Percentiles rank a stretch among this genome's conserved stretches.
Evolutionary conservation across 208 protist species (phyloP).

Genomic region (Blastocrithidia nonstop): DNA sequence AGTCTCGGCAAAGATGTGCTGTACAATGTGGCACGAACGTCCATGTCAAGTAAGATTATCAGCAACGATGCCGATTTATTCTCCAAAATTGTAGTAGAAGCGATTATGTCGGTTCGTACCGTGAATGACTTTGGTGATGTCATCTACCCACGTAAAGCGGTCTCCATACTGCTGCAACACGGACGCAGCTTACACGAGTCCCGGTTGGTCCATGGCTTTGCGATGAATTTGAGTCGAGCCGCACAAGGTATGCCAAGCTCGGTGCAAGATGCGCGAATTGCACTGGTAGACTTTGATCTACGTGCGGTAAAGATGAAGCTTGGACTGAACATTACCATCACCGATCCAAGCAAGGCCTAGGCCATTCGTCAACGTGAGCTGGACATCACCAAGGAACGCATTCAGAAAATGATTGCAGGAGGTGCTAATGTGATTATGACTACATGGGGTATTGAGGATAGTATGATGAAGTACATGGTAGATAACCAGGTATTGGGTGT

Average conservation of each 20-base stretch:
- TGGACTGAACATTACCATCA: conserved; percentile 96
- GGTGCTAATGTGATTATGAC: conserved; percentile 99
- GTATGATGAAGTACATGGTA: conserved; percentile 98
- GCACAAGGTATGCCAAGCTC: conserved; percentile 96
- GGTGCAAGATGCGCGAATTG: conserved; percentile 95
- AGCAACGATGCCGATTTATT: conserved; percentile 95
- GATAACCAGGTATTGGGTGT: conserved; percentile 95
- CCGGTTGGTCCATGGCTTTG: conserved; percentile 89
- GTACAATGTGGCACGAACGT: conserved; percentile 96
- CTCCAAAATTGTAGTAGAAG: conserved; percentile 91
- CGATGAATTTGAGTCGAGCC: conserved; percentile 93
- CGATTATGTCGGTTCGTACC: conserved; percentile 82
- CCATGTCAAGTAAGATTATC: conserved; percentile 99
- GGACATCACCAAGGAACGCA: conserved; percentile 95
- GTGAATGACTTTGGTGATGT: conserved; percentile 85
- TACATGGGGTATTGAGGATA: conserved; percentile 98
- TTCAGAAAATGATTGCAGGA: conserved; percentile 94
- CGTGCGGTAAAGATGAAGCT: conserved; percentile 94
- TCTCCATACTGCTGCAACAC: conserved; percentile 98
- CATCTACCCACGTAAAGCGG: conserved; percentile 95
- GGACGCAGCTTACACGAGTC: conserved; percentile 91
- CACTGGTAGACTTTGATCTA: conserved; percentile 98
- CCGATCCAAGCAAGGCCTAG: conserved; percentile 95
- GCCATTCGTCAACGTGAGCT: conserved; percentile 93
- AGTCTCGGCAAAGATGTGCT: conserved; percentile 90